Evolutionary conservation across 1,284 basidiomycete species (phyloP).

Genomic region (Cutaneotrichosporon curvatum): DNA sequence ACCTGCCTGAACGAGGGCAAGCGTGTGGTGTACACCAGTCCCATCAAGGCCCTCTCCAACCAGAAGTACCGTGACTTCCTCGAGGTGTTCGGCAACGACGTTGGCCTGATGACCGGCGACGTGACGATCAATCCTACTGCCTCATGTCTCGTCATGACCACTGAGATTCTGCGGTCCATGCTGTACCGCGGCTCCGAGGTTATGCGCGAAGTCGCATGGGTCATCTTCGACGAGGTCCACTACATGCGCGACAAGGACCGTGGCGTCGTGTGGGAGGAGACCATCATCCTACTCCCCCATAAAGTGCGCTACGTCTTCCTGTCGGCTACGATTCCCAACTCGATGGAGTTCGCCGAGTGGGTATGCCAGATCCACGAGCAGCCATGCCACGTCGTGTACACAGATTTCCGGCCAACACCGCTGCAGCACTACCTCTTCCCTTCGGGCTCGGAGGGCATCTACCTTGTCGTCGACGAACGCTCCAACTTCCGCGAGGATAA

Average conservation of each 20-base stretch:
- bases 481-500: slow-evolving; percentile 96
- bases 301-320: slow-evolving; percentile 96
- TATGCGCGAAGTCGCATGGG: slow-evolving; percentile 99
- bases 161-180: slow-evolving; percentile 99
- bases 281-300: slow-evolving; percentile 94
- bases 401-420: slow-evolving; percentile 96
- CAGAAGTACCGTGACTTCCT: slow-evolving; percentile 98
- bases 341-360: slow-evolving; percentile 99
- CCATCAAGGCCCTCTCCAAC: slow-evolving; percentile 97
- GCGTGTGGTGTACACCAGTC: slow-evolving; percentile 96
- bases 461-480: slow-evolving; percentile 95
- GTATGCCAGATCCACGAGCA: slow-evolving; percentile 95
- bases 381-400: slow-evolving; percentile 98
- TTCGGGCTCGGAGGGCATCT: slow-evolving; percentile 91
- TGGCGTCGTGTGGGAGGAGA: slow-evolving; percentile 65
- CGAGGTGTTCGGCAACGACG: slow-evolving; percentile 85
- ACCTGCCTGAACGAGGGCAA: slow-evolving; percentile 82
- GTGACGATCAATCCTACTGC: slow-evolving; percentile 99
- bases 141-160: slow-evolving; percentile 98
- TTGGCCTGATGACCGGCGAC: slow-evolving; percentile 98
- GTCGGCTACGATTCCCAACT: slow-evolving; percentile 99
- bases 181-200: slow-evolving; percentile 97
- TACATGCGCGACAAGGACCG: slow-evolving; percentile 95
- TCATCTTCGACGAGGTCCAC: slow-evolving; percentile 98
- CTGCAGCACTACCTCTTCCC: slow-evolving; percentile 98